phyloP scores from a whole-genome alignment of 2,329 filamentous ascomycete genomes.

The Endocalyx cinctus region DNA sequence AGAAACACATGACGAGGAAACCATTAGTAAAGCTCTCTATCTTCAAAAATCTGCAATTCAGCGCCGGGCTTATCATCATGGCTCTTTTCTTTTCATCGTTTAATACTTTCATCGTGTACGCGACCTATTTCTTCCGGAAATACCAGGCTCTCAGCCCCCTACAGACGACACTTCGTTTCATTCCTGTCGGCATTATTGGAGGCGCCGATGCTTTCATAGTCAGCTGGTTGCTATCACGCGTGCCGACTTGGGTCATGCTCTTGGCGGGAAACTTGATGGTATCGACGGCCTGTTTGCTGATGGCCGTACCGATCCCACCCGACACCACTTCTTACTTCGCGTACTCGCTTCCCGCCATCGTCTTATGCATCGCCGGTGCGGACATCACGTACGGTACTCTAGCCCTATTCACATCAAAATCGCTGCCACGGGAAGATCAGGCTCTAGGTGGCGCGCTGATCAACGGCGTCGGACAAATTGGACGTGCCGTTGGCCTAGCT shows the following conservation, averaged over 20 bases:
- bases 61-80: slow-evolving; percentile 61
- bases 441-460: slow-evolving; percentile 64
- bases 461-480: slow-evolving; percentile 62
- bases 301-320: slow-evolving; percentile 60
- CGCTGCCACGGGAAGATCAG: slow-evolving; percentile 59
- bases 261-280: slow-evolving; percentile 53
- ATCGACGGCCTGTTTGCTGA: slow-evolving; percentile 53
- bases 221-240: slow-evolving; percentile 50
- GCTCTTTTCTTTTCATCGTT: slow-evolving; percentile 62
- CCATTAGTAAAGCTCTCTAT: slow-evolving; percentile 65
- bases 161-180: slow-evolving; percentile 65
- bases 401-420: slow-evolving; percentile 60
- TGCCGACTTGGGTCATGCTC: slow-evolving; percentile 55
- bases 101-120: slow-evolving; percentile 63
- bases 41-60: slow-evolving; percentile 56
- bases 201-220: slow-evolving; percentile 52
- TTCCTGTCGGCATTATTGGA: slow-evolving; percentile 60
- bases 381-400: slow-evolving; percentile 64
- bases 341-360: slow-evolving; percentile 62
- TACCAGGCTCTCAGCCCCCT: slow-evolving; percentile 57
- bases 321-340: slow-evolving; percentile 61
- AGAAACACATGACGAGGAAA: slow-evolving; percentile 42
- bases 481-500: slow-evolving; percentile 61
- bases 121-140: slow-evolving; percentile 68
- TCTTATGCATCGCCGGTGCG: slow-evolving; percentile 59